Base-by-base conservation (phyloP, 2,329 filamentous ascomycete genomes). In the Microcera coccophila region DNA sequence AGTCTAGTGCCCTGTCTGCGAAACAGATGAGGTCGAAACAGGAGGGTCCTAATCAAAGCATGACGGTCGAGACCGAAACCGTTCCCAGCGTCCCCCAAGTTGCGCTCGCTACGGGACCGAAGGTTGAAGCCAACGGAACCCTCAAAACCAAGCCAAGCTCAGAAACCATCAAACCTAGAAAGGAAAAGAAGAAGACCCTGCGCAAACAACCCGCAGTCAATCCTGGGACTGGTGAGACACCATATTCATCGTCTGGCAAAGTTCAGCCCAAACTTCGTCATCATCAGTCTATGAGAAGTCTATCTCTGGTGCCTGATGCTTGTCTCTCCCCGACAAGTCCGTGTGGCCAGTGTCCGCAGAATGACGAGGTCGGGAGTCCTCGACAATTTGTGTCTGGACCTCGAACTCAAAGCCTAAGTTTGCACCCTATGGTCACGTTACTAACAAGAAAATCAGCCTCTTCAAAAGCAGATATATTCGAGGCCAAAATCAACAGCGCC, bases 1-100 rank as follows among this genome's bases (percentile, higher is more conserved):
- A 85, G 47, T 88, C 87, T 8, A 82, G 77, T 47, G 62, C 68
- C 54, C 65, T 76, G 48, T 81, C 82, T 38, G 78, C 85, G 26
- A 84, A 83, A 47, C 76, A 87, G 42, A 69, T 74, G 42, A 87
- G 90, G 60, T 74, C 79, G 24, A 88, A 90, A 62, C 72, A 79
- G 20, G 87, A 95, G 61, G 83, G 82, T n/a, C 85, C 87, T 26
- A 78, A 84, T 44, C 82, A 85, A 60, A 93, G 88, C 57, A 96
- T 98, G 90, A 97, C 89, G 9, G 91, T 97, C 12, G 93, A 98
- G 70, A 96, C 93, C 0, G 93, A 98, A 66, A 95, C 90, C 1
- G 93, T 98, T 28, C 85, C 82, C 33, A 95, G 90, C 3, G 86
- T 96, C 41, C 89, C 90, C 10, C 90, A 95, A 60, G 79, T 90